Evolutionary conservation across 192 early-diverging fungal species (phyloP), one percentile per base, ranked within the genome.

Genomic region (Podila clonocystis): DNA sequence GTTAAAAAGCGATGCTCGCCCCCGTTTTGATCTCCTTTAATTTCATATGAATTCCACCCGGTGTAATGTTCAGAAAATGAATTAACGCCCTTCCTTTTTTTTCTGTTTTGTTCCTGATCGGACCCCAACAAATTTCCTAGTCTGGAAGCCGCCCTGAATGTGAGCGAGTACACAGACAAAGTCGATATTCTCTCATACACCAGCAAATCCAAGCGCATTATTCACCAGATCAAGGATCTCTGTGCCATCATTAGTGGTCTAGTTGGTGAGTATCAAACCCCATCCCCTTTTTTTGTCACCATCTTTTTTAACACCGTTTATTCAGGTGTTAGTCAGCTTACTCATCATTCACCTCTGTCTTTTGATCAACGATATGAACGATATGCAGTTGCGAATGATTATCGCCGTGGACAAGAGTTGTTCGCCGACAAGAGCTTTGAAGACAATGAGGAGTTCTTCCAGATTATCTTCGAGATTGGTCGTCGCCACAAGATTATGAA

Each of bases 221-320:
- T 99, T 5, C 86, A 87, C 50, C 98, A 99, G 82, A 98, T 99
- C 80, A 94, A 95, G 63, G 97, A 99, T 73, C 87, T 99, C 30
- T 99, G 98, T 74, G 93, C 95, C 13, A 97, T 99, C 49, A 86
- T 99, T 34, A 94, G 94, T 29, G 98, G 98, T 5, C 87, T 99
- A 5, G 91, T 80, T 97, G 34, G 78, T 99, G 57, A 58, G 62
- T 66, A 15, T 36, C 90, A 87, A 9, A 80, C 20, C 38, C 38
- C 9, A 11, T n/a, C 7, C 26, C 15, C 4, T n/a, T 13, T 73
- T 13, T 7, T 26, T 58, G 58, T 59, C 36, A 3, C 2, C 12
- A 41, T 41, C 38, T 41, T 41, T 41, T 48, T n/a, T n/a, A n/a
- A n/a, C 67, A n/a, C n/a, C 11, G 7, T 61, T 15, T 36, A 55